Evolutionary conservation across 2,329 filamentous ascomycete genomes (phyloP), one percentile per base, ranked within the genome.

Genomic region (Neonectria magnoliae): DNA sequence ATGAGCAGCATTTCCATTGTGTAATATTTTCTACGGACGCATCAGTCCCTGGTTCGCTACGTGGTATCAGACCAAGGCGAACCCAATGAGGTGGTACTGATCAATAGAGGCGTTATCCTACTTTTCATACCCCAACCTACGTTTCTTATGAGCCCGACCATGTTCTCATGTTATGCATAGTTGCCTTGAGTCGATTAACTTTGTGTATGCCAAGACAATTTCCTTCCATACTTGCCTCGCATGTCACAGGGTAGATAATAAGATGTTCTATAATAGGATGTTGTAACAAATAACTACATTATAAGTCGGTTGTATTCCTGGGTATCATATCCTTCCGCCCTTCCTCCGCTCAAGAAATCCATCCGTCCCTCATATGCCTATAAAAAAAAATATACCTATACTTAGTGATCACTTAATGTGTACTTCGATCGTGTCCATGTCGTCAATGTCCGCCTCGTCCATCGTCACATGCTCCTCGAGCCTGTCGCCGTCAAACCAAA

Each of bases 361-460:
- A 27, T 20, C 20, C 50, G 20, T 44, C 54, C 54, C 58, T 38
- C 47, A 25, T 29, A 60, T 33, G 16, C 13, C 3, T 33, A 14
- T 18, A 33, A 25, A 33, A 33, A 25, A 33, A 54, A 55, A 42
- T 44, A 27, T 22, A 31, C 47, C 33, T 22, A 14, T 14, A 38
- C 16, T 44, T n/a, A n/a, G n/a, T 18, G 20, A 18, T 79, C 69
- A 88, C 69, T 84, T 87, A 58, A 94, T 78, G 68, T 91, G 84
- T 22, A 96, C 91, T 77, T 97, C 93, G 36, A 97, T 81, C 29
- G 86, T 84, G 76, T 95, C 92, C 81, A 90, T 84, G 72, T 97
- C 91, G 50, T 88, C 88, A 44, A 97, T 87, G 18, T 93, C 93
- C 2, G 89, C 85, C 38, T 92, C 88, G 48, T 83, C 82, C 50